Percentiles rank a stretch among this genome's conserved stretches.
Evolutionary conservation across 1,284 basidiomycete genomes (phyloP).

Genomic region (Rhodotorula sp.): DNA sequence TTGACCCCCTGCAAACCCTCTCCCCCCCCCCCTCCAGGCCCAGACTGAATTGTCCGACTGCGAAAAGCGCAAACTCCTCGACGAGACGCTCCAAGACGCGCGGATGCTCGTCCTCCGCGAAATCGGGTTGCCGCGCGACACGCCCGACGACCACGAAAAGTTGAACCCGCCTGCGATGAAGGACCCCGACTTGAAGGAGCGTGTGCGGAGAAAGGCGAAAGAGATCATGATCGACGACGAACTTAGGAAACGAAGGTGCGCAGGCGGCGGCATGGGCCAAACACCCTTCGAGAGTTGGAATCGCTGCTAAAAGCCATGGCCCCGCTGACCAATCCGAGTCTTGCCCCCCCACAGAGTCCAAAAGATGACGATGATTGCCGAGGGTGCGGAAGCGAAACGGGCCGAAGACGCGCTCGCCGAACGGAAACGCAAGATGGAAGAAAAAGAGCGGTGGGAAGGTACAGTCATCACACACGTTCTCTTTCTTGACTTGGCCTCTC

Average conservation of each 20-base stretch:
- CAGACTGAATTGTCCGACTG: conserved; percentile 48
- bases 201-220: conserved; percentile 53
- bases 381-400: conserved; percentile 56
- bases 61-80: conserved; percentile 47
- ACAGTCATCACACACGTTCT: background rate
- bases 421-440: conserved; percentile 53
- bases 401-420: conserved; percentile 52
- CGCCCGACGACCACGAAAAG: conserved; percentile 51
- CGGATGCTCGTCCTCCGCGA: conserved; percentile 49
- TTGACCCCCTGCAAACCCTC: background rate
- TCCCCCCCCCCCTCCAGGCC: conserved; percentile 27
- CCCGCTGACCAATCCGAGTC: background rate
- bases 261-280: background rate
- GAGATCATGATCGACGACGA: conserved; percentile 59
- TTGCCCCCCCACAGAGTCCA: conserved; percentile 45
- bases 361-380: conserved; percentile 56
- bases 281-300: too few relatives aligned
- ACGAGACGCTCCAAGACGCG: conserved; percentile 49
- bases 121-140: conserved; percentile 44
- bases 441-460: conserved; percentile 56
- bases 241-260: conserved; percentile 52
- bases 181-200: conserved; percentile 49
- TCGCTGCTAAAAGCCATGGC: too few relatives aligned
- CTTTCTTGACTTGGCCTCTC: background rate
- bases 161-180: conserved; percentile 42